Evolutionary conservation across 345 rosid species (phyloP).

Genomic region (Brassica carinata): DNA sequence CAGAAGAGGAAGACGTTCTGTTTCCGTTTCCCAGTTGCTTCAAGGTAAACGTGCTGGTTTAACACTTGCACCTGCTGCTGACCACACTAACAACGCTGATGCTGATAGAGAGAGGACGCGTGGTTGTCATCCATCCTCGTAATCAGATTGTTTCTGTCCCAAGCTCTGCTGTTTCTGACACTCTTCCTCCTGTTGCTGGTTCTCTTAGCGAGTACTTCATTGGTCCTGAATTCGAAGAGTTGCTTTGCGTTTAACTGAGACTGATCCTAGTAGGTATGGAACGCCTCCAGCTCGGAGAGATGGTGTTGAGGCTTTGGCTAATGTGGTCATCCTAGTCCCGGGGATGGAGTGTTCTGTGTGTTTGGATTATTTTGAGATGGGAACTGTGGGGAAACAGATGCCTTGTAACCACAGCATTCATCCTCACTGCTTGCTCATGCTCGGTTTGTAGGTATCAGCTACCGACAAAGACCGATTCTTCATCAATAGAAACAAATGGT

Average conservation of each 20-base stretch:
- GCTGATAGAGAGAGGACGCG: constrained; percentile 36
- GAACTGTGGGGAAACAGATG: constrained; percentile 69
- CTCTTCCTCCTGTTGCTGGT: constrained; percentile 37
- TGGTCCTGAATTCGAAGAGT: constrained; percentile 80
- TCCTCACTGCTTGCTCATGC: constrained; percentile 66
- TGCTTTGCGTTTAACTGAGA: constrained; percentile 86
- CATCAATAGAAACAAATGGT: constrained; percentile 17
- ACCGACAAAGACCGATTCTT: constrained; percentile 60
- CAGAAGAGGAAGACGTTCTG: constrained; percentile 68
- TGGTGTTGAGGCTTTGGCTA: constrained; percentile 69
- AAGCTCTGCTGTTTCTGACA: constrained; percentile 48
- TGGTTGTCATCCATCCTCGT: constrained; percentile 52
- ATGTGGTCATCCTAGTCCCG: constrained; percentile 49
- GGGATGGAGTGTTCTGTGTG: constrained; percentile 76
- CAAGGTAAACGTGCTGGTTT: constrained; percentile 72
- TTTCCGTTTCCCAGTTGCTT: constrained; percentile 64
- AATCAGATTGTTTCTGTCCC: constrained; percentile 57
- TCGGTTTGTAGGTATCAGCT: constrained; percentile 85
- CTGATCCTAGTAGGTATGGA: constrained; percentile 79
- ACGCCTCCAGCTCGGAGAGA: constrained; percentile 85
- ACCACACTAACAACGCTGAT: constrained; percentile 26
- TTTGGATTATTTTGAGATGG: constrained; percentile 75
- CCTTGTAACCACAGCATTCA: constrained; percentile 88
- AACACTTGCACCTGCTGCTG: constrained; percentile 52
- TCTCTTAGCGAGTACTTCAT: constrained; percentile 77